These are phyloP conservation scores for Scheffersomyces ergatensis DNA, from an alignment of 805 yeast genomes.

Conservation along the genomic window DNA sequence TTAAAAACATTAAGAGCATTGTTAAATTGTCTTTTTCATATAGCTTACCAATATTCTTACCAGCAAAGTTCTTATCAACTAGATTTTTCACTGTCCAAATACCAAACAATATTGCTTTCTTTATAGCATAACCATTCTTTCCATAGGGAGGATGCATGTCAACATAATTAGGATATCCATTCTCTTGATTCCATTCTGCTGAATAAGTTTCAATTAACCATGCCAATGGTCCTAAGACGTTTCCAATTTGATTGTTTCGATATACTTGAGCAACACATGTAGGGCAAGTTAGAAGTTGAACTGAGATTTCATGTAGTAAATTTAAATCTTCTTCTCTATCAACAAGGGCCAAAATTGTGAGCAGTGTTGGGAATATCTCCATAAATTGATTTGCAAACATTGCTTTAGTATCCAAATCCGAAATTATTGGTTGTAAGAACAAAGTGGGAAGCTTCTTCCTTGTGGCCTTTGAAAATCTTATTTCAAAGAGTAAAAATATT, in stretches of 20 bases:
- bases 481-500: conserved; percentile 54
- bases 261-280: conserved; percentile 40
- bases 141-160: conserved; percentile 14
- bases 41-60: conserved; percentile 16
- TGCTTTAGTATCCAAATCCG: conserved; percentile 46
- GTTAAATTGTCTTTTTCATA: conserved; percentile 36
- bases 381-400: conserved; percentile 52
- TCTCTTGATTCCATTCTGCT: conserved; percentile 33
- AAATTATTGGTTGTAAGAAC: conserved; percentile 54
- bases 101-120: conserved; percentile 28
- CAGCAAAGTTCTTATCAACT: conserved; percentile 19
- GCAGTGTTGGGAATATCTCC: conserved; percentile 50
- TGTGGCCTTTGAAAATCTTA: conserved; percentile 51
- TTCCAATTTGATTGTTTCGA: conserved; percentile 34
- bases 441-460: conserved; percentile 49
- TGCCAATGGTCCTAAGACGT: conserved; percentile 47
- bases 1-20: conserved; percentile 45
- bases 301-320: conserved; percentile 26
- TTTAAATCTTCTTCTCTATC: conserved; percentile 52
- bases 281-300: conserved; percentile 46
- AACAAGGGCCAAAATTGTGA: conserved; percentile 44
- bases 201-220: conserved; percentile 41
- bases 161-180: conserved; percentile 27
- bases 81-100: conserved; percentile 27
- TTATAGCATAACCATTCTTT: conserved; percentile 18